A percentile compares a stretch with the other conserved stretches of the same genome.
phyloP scores from a whole-genome alignment of 768 basidiomycete genomes.

The Suillus plorans region DNA sequence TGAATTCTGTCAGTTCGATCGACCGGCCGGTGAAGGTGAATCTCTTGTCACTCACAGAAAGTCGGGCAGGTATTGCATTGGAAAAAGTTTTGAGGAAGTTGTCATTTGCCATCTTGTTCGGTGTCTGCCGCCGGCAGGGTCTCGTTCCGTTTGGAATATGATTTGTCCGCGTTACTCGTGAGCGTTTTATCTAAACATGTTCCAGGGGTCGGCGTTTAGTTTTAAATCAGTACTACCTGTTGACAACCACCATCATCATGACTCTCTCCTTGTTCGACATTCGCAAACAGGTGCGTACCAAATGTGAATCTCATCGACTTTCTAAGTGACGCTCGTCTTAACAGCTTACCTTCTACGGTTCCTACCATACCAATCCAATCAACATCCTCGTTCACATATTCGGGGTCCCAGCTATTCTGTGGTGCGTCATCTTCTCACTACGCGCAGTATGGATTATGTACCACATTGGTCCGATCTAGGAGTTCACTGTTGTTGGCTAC shows the following conservation, averaged over 20 bases:
- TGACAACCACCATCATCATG: slow-evolving; percentile 26
- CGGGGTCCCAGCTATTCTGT: slow-evolving; percentile 82
- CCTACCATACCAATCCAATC: slow-evolving; percentile 81
- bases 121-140: neutral
- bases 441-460: slow-evolving; percentile 10
- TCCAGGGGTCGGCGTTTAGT: neutral
- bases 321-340: slow-evolving; percentile 6
- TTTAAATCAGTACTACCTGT: neutral
- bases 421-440: slow-evolving; percentile 43
- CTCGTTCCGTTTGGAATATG: neutral
- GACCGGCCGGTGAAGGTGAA: neutral
- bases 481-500: slow-evolving; percentile 55
- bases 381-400: slow-evolving; percentile 87
- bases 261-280: slow-evolving; percentile 55
- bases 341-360: slow-evolving; percentile 90
- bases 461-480: slow-evolving; percentile 39
- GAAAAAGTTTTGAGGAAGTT: neutral
- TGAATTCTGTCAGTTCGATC: neutral
- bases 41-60: neutral
- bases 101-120: neutral
- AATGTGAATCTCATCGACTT: neutral
- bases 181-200: neutral
- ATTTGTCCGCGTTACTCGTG: neutral
- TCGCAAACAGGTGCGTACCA: slow-evolving; percentile 57
- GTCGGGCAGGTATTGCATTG: neutral